These are phyloP conservation scores for Clitopilus hobsonii DNA, from an alignment of 768 basidiomycete species.

Conservation along the genomic window DNA sequence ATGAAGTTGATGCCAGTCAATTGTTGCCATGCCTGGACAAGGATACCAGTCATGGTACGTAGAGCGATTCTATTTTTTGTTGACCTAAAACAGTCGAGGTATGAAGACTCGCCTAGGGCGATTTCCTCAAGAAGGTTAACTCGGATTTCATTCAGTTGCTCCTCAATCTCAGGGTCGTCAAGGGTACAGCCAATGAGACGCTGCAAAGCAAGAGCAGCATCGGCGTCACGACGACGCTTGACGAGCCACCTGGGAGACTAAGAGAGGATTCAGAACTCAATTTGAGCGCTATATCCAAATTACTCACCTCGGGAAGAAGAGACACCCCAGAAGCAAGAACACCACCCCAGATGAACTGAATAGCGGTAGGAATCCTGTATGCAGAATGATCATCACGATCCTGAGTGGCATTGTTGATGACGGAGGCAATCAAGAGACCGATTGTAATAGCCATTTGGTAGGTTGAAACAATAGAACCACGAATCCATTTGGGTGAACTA, in stretches of 20 bases:
- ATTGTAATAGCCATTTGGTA: constrained; percentile 77
- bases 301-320: constrained; percentile 57
- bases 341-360: constrained; percentile 81
- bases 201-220: constrained; percentile 52
- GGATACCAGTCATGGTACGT: constrained; percentile 80
- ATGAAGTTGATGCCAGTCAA: constrained; percentile 49
- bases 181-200: constrained; percentile 55
- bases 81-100: constrained; percentile 53
- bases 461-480: constrained; percentile 63
- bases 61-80: constrained; percentile 59
- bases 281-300: neutral
- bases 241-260: constrained; percentile 76
- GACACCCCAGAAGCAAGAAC: constrained; percentile 69
- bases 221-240: constrained; percentile 56
- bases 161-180: constrained; percentile 47
- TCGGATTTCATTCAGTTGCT: constrained; percentile 44
- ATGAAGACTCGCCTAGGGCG: constrained; percentile 54
- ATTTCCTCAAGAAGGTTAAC: constrained; percentile 62
- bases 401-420: constrained; percentile 66
- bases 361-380: constrained; percentile 65
- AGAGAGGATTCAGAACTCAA: neutral
- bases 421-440: constrained; percentile 65
- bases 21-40: constrained; percentile 48
- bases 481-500: constrained; percentile 67
- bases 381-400: constrained; percentile 41